Evolutionary conservation across 371 early-diverging fungal species (phyloP), one percentile per base, ranked within the genome.

Genomic region (Syncephalis fuscata): DNA sequence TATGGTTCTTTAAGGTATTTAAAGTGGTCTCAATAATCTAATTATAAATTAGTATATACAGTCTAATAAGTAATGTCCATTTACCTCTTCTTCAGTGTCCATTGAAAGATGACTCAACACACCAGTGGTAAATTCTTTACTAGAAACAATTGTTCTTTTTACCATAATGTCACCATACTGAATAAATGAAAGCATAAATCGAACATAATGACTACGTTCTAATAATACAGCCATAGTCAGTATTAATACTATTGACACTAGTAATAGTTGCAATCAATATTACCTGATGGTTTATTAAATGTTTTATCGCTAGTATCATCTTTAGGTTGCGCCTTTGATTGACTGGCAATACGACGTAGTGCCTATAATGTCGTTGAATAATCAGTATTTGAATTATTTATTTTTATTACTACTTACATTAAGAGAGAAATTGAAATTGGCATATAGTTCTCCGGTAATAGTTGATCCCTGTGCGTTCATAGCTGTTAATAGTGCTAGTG

Each of bases 121-220:
- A 23, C 59, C 50, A 24, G 72, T 70, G 15, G 80, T 61, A 17
- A 82, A 59, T 41, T 83, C 76, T 39, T 83, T 82, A 23, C 72
- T 64, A 52, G 76, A 76, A 27, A 89, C 54, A 0, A 82, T 52
- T 25, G 76, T 68, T 52, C 73, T 73, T 59, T 83, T 89, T 22
- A 78, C 59, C 17, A 58, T 64, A 3, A 68, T 60, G 56, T 85
- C 82, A 0, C 80, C 85, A 32, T 73, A 68, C 26, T 66, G 66
- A 19, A 89, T 66, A 51, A 89, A 85, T n/a, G 81, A 71, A 17
- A 85, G 67, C 7, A 87, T 62, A 48, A 83, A 85, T 37, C 71
- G 69, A 39, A 87, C 70, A 51, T 79, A 86, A 3, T 75, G 59
- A 2, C 76, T 77, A 50, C 86, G 68, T 32, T 32, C 32, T 32